These are phyloP conservation scores for Psilocybe sp. DNA, from an alignment of 768 basidiomycete species.

Conservation along the genomic window DNA sequence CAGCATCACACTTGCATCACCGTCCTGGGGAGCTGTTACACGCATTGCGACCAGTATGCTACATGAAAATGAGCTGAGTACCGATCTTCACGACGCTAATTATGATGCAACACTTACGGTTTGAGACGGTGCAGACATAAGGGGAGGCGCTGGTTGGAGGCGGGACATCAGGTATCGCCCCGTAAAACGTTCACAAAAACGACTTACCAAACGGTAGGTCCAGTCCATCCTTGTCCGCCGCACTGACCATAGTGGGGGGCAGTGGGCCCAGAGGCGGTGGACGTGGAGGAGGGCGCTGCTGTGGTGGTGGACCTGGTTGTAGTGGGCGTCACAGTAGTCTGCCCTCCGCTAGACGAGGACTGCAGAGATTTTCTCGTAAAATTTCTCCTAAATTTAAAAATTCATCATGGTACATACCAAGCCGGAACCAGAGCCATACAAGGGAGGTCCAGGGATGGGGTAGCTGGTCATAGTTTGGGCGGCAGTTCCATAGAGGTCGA, in stretches of 20 bases:
- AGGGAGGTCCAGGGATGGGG: slow-evolving; percentile 41
- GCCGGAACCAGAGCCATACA: slow-evolving; percentile 31
- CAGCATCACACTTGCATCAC: no score
- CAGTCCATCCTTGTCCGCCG: slow-evolving; percentile 38
- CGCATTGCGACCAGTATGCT: slow-evolving; percentile 9
- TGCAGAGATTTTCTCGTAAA: no score
- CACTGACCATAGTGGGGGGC: slow-evolving; percentile 40
- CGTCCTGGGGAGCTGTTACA: neutral
- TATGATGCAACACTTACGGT: slow-evolving; percentile 22
- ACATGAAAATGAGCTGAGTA: neutral
- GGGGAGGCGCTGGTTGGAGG: slow-evolving; percentile 26
- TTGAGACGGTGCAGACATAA: slow-evolving; percentile 32
- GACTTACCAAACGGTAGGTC: slow-evolving; percentile 35
- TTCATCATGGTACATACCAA: neutral
- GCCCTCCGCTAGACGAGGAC: slow-evolving; percentile 4
- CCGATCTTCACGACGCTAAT: no score
- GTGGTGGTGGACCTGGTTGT: neutral
- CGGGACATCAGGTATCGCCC: neutral
- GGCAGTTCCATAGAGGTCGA: slow-evolving; percentile 38
- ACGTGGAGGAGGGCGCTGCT: slow-evolving; percentile 12
- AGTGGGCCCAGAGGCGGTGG: slow-evolving; percentile 12
- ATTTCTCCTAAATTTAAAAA: neutral
- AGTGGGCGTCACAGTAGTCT: slow-evolving; percentile 3
- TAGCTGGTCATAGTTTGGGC: slow-evolving; percentile 38
- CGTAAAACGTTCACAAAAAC: neutral